phyloP scores from a whole-genome alignment of 108 stramenopile species.

The Licmophora abbreviata region DNA sequence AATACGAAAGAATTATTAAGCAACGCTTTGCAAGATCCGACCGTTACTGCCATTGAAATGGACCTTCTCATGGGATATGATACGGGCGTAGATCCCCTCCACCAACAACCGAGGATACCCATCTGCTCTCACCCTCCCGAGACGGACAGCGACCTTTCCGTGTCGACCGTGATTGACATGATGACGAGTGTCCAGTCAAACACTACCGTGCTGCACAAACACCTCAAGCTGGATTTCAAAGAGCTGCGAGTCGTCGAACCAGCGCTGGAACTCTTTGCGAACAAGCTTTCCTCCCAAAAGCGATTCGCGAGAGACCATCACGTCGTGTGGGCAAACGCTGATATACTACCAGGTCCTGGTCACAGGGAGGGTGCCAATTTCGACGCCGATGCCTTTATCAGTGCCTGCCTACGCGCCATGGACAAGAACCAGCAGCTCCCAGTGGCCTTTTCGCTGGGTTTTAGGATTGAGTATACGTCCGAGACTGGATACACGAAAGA shows the following conservation, averaged over 20 bases:
- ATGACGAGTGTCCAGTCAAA: not conserved
- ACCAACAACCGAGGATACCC: conserved; percentile 5
- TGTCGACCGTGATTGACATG: conserved; percentile 9
- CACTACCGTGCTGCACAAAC: conserved; percentile 9
- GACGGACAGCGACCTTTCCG: conserved; percentile 18
- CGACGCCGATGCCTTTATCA: not conserved
- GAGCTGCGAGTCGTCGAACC: conserved; percentile 30
- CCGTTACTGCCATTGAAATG: conserved; percentile 37
- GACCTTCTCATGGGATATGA: conserved; percentile 26
- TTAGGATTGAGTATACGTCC: not conserved
- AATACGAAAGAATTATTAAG: conserved; percentile 11
- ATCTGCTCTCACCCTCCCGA: conserved; percentile 38
- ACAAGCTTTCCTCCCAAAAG: conserved; percentile 3
- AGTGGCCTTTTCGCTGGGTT: not conserved
- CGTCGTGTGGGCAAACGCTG: conserved; percentile 34
- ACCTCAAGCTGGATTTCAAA: conserved; percentile 52
- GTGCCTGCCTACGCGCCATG: not conserved
- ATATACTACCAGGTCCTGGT: conserved; percentile 41
- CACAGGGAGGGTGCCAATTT: not conserved
- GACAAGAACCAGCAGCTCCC: not conserved
- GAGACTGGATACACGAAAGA: not conserved
- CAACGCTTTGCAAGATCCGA: conserved; percentile 17
- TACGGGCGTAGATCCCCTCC: not conserved
- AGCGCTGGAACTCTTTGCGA: conserved; percentile 11
- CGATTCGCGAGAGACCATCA: too few species aligned